Evolutionary conservation across 805 yeast species (phyloP).

Genomic region (Candida railenensis): DNA sequence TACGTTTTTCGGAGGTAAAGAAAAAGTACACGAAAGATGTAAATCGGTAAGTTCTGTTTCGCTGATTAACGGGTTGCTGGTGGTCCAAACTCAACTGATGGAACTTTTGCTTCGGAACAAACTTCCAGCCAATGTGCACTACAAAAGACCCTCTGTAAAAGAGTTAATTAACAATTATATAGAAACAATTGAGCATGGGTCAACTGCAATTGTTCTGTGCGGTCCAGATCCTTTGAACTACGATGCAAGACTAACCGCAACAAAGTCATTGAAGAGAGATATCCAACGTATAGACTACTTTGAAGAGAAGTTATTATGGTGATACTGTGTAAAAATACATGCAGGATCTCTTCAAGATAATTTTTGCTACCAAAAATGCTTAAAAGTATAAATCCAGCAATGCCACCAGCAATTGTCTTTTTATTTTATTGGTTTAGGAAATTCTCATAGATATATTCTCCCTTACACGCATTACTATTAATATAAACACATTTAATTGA

Average conservation of each 20-base stretch:
- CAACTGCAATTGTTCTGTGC: constrained; percentile 3
- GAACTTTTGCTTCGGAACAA: neutral
- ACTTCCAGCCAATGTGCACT: neutral
- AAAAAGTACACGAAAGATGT: neutral
- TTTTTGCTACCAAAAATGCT: no score
- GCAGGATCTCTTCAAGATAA: no score
- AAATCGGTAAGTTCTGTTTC: neutral
- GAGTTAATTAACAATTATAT: neutral
- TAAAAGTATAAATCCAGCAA: no score
- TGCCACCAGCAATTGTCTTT: no score
- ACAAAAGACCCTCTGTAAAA: neutral
- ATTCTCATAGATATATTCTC: no score
- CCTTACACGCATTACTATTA: no score
- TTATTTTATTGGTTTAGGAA: no score
- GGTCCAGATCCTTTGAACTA: constrained; percentile 2
- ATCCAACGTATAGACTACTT: constrained; percentile 4
- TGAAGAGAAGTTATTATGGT: constrained; percentile 9
- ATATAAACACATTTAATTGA: no score
- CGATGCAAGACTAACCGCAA: constrained; percentile 1
- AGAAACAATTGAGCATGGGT: neutral
- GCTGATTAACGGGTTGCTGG: neutral
- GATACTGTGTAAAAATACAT: neutral
- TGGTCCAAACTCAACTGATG: neutral
- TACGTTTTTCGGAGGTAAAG: neutral
- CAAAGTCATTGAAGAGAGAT: neutral